phyloP scores from a whole-genome alignment of 495 filamentous ascomycete genomes.

The Parachaetomium inaequale region DNA sequence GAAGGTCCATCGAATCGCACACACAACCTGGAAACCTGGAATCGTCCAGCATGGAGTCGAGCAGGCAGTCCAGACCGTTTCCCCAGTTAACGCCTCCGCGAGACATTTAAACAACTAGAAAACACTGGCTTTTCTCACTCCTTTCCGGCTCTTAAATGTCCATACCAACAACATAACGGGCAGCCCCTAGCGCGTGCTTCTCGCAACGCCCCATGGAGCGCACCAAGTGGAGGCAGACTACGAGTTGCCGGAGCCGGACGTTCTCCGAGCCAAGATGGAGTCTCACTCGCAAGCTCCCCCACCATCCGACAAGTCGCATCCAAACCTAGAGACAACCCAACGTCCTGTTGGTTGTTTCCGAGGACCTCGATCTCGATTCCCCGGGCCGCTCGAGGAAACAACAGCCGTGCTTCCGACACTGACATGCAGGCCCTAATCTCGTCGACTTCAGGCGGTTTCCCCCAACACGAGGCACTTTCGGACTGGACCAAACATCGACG shows the following conservation, averaged over 20 bases:
- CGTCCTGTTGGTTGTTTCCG: background rate
- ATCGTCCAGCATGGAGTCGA: too few relatives aligned
- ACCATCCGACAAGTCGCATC: too few relatives aligned
- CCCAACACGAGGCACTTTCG: constrained; percentile 18
- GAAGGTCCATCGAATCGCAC: background rate
- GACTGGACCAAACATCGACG: background rate
- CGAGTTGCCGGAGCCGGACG: background rate
- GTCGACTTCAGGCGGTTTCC: constrained; percentile 7
- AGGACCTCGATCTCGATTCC: background rate
- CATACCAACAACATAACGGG: background rate
- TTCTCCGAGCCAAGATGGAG: background rate
- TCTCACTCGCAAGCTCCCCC: background rate
- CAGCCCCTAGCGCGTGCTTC: background rate
- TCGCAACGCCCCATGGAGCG: background rate
- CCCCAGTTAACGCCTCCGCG: too few relatives aligned
- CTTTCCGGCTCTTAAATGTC: background rate
- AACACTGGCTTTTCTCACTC: background rate
- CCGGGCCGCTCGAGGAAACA: background rate
- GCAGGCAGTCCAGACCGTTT: background rate
- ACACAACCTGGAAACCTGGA: too few relatives aligned
- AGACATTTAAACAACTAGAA: background rate
- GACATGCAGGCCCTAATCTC: background rate
- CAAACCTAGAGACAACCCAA: too few relatives aligned
- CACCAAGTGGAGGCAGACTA: constrained; percentile 4
- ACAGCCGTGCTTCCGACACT: background rate